Conservation (phyloP, 257 asterid species). For the Fraxinus excelsior region DNA sequence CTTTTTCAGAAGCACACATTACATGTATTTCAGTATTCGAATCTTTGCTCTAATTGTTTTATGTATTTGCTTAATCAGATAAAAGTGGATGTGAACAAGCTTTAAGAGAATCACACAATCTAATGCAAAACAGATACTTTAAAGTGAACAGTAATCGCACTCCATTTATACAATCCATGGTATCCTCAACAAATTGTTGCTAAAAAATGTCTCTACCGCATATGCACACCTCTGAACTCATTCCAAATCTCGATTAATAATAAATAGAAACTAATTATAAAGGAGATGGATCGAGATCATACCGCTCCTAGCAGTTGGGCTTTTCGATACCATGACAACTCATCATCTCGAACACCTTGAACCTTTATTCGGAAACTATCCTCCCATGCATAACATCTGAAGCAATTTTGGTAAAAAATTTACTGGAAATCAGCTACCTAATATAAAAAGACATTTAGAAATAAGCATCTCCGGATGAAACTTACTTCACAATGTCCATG, state of each 20-base stretch:
- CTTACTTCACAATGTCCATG: slow-evolving; percentile 97
- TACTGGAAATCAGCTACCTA: slow-evolving; percentile 22
- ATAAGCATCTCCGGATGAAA: slow-evolving; percentile 17
- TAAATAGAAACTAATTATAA: slow-evolving; percentile 22
- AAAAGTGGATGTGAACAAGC: neutral
- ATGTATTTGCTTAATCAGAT: neutral
- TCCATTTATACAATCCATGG: neutral
- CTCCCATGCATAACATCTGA: slow-evolving; percentile 99
- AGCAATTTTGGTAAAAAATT: slow-evolving; percentile 27
- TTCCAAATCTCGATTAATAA: neutral
- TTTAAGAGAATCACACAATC: slow-evolving; percentile 3
- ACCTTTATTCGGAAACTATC: slow-evolving; percentile 81
- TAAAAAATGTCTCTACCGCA: neutral
- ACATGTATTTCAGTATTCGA: slow-evolving; percentile 5
- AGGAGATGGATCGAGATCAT: slow-evolving; percentile 32
- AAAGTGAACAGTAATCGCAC: neutral
- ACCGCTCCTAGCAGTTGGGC: slow-evolving; percentile 93
- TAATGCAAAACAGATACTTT: neutral
- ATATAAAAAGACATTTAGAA: slow-evolving; percentile 15
- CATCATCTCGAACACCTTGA: slow-evolving; percentile 76
- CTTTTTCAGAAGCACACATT: slow-evolving; percentile 18
- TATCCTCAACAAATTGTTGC: neutral
- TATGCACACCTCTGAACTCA: neutral
- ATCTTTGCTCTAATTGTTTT: slow-evolving; percentile 4
- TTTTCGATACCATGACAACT: slow-evolving; percentile 78